Base-by-base conservation (phyloP, 768 basidiomycete genomes). In the Macrolepiota dolichaula region DNA sequence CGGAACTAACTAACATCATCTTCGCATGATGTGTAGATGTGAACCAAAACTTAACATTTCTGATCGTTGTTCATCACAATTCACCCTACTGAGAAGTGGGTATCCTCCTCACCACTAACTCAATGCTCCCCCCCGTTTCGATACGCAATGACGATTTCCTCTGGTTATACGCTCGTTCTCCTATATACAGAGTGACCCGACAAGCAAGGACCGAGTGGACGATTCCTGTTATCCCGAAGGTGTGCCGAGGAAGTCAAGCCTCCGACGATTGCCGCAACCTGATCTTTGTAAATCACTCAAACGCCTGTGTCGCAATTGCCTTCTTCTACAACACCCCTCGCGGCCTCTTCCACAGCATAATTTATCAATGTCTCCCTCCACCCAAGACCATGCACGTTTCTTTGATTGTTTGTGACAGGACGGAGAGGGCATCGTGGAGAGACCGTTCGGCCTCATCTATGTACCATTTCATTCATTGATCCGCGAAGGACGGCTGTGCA, bases 301-400 rank as follows among this genome's bases (percentile, higher is more conserved):
- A 99, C 7, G 93, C 88, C 76, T 98, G 96, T 1, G 90, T 90
- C 12, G 97, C 97, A 64, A 98, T 85, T 5, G 95, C 93, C 77
- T 95, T 95, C 80, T 98, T 99, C 97, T 70, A 88, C 88, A 51
- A 94, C 85, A 63, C 83, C 85, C 64, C 89, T 81, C 2, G 91
- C 91, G 44, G 81, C 91, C 71, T 96, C 93, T 44, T 99, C 97
- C 10, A 96, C 92, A 1, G 92, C 91, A 66, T 91, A 93, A 68
- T 87, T 88, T 97, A 99, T 99, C 66, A 94, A 73, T 95, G 97
- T 98, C 79, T 99, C 97, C 97, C 97, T 51, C 97, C 97, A 3
- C 97, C 97, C 29, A 98, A 87, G 2, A 94, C 91, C 2, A 93
- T 84, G 40, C 97, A 84, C 1, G 96, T 96, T 80, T 99, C 97